phyloP scores from a whole-genome alignment of 2,329 filamentous ascomycete species.

The Aspergillus brasiliensis region DNA sequence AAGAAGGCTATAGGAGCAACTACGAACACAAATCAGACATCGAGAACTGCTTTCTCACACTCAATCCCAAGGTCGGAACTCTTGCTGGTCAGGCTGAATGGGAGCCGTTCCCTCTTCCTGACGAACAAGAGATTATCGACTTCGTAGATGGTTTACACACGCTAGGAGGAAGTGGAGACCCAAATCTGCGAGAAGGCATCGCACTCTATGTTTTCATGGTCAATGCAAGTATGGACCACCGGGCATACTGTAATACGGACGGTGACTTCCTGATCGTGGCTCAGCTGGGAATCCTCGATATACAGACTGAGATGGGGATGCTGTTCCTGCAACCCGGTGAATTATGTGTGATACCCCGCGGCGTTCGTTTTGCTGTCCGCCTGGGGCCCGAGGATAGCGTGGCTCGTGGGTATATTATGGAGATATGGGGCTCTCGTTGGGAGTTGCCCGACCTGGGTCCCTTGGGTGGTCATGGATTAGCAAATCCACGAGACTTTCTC shows the following conservation, averaged over 20 bases:
- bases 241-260: conserved; percentile 61
- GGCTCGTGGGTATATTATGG: conserved; percentile 63
- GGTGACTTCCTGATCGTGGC: conserved; percentile 66
- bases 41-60: conserved; percentile 31
- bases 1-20: conserved; percentile 41
- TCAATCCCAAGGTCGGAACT: conserved; percentile 56
- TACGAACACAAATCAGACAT: conserved; percentile 40
- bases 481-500: conserved; percentile 65
- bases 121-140: conserved; percentile 49
- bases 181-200: conserved; percentile 54
- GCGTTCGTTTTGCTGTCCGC: conserved; percentile 59
- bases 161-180: conserved; percentile 57
- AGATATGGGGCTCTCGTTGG: conserved; percentile 64
- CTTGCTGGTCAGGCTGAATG: conserved; percentile 56
- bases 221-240: conserved; percentile 55
- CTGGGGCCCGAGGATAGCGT: conserved; percentile 55
- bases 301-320: conserved; percentile 65
- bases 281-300: conserved; percentile 62
- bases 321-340: conserved; percentile 64
- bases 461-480: conserved; percentile 65
- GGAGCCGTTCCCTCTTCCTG: conserved; percentile 57
- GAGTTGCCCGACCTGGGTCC: conserved; percentile 65
- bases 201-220: conserved; percentile 58
- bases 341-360: conserved; percentile 63
- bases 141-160: conserved; percentile 58